Conservation (phyloP, 768 basidiomycete genomes). For the Melanogaster broomeanus region DNA sequence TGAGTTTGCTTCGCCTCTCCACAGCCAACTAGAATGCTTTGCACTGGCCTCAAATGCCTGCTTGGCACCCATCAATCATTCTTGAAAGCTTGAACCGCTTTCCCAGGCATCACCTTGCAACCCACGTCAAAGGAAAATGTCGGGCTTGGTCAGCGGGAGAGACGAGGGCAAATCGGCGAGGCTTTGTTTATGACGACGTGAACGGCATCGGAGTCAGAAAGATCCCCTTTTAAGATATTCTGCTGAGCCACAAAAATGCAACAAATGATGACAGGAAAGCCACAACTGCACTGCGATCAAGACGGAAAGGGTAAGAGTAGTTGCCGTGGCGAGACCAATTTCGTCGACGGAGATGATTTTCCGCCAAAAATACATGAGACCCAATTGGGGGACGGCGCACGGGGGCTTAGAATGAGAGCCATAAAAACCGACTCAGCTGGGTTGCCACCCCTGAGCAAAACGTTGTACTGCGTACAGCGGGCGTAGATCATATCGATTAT, state of each 20-base stretch:
- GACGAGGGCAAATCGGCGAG: conserved; percentile 28
- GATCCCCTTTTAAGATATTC: conserved; percentile 36
- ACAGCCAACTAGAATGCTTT: conserved; percentile 44
- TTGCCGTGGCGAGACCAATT: conserved; percentile 48
- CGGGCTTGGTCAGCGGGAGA: conserved; percentile 41
- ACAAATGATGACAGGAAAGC: conserved; percentile 42
- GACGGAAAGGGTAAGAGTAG: conserved; percentile 45
- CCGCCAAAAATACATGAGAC: conserved; percentile 43
- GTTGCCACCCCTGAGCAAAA: conserved; percentile 47
- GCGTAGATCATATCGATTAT: conserved; percentile 48
- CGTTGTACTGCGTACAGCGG: conserved; percentile 44
- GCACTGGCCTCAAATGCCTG: conserved; percentile 43
- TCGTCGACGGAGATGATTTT: conserved; percentile 37
- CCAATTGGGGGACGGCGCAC: conserved; percentile 53
- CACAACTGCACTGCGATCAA: conserved; percentile 50
- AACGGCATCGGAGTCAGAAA: conserved; percentile 42
- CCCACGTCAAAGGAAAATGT: conserved; percentile 54
- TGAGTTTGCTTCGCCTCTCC: conserved; percentile 29
- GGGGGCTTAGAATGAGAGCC: conserved; percentile 39
- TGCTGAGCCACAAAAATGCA: not conserved
- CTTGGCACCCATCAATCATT: conserved; percentile 47
- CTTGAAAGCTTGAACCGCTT: conserved; percentile 45
- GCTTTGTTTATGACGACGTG: conserved; percentile 41
- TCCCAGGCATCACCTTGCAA: conserved; percentile 51
- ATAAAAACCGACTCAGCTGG: not conserved